These are phyloP conservation scores for Ogataea thermomethanolica DNA, from an alignment of 805 yeast species.

Conservation along the genomic window DNA sequence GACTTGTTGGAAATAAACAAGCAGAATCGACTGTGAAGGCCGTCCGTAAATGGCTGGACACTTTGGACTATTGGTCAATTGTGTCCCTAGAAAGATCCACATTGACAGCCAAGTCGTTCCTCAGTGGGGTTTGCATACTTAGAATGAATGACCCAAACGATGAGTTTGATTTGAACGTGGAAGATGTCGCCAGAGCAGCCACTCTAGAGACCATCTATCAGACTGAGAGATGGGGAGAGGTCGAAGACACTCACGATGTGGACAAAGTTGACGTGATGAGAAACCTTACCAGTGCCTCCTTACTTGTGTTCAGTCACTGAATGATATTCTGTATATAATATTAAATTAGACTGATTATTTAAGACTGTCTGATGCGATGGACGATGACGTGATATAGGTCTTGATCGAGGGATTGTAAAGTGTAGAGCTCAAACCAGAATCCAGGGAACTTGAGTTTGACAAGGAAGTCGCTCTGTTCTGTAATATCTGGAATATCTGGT, in stretches of 20 bases:
- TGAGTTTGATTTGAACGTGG: conserved; percentile 43
- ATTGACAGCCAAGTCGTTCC: conserved; percentile 77
- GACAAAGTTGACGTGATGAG: conserved; percentile 86
- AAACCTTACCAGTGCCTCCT: conserved; percentile 74
- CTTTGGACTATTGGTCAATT: conserved; percentile 69
- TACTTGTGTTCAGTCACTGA: conserved; percentile 33
- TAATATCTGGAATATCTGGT: conserved; percentile 11
- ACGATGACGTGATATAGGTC: conserved; percentile 15
- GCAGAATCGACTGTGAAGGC: conserved; percentile 52
- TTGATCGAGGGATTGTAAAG: conserved; percentile 14
- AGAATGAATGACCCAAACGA: conserved; percentile 38
- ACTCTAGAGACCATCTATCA: conserved; percentile 82
- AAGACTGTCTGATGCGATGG: conserved; percentile 16
- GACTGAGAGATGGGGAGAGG: conserved; percentile 95
- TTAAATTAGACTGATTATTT: conserved; percentile 1
- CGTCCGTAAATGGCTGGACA: conserved; percentile 60
- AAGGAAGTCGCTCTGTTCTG: conserved; percentile 13
- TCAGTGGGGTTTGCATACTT: conserved; percentile 71
- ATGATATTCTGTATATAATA: conserved; percentile 2
- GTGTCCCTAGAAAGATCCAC: conserved; percentile 91
- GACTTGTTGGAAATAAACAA: conserved; percentile 80
- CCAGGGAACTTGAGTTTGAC: conserved; percentile 26
- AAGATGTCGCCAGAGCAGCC: conserved; percentile 72
- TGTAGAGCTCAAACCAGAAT: conserved; percentile 21
- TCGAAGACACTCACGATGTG: conserved; percentile 98